Evolutionary conservation across 805 yeast species (phyloP).

Genomic region (Maudiozyma serrabonitensis): DNA sequence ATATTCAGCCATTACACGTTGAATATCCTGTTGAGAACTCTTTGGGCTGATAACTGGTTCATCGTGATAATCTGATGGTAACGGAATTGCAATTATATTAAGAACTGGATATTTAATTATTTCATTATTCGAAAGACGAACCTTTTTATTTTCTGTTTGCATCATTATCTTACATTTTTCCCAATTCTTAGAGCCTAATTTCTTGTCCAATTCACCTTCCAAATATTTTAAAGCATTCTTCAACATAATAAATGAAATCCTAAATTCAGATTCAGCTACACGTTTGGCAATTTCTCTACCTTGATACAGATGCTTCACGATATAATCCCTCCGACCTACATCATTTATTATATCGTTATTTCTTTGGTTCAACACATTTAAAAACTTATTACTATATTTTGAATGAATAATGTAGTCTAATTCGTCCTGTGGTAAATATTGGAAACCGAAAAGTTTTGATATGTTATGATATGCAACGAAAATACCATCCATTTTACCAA

Average conservation of each 20-base stretch:
- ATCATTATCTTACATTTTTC: constrained; percentile 16
- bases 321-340: constrained; percentile 18
- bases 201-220: constrained; percentile 24
- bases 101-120: constrained; percentile 20
- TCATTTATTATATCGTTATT: constrained; percentile 8
- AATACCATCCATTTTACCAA: constrained; percentile 96
- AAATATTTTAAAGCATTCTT: constrained; percentile 32
- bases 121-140: constrained; percentile 2
- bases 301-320: constrained; percentile 13
- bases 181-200: constrained; percentile 10
- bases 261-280: constrained; percentile 63
- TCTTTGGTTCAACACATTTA: constrained; percentile 9
- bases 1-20: constrained; percentile 7
- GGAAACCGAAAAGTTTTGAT: constrained; percentile 75
- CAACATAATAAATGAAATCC: constrained; percentile 46
- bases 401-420: constrained; percentile 59
- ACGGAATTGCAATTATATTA: constrained; percentile 28
- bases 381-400: constrained; percentile 25
- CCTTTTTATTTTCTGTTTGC: constrained; percentile 9
- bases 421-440: constrained; percentile 66
- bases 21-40: neutral
- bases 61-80: constrained; percentile 23
- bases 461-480: constrained; percentile 87
- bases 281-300: constrained; percentile 21
- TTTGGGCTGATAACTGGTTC: neutral